phyloP scores from a whole-genome alignment of 345 rosid species.

The Arabidopsis arenosa region DNA sequence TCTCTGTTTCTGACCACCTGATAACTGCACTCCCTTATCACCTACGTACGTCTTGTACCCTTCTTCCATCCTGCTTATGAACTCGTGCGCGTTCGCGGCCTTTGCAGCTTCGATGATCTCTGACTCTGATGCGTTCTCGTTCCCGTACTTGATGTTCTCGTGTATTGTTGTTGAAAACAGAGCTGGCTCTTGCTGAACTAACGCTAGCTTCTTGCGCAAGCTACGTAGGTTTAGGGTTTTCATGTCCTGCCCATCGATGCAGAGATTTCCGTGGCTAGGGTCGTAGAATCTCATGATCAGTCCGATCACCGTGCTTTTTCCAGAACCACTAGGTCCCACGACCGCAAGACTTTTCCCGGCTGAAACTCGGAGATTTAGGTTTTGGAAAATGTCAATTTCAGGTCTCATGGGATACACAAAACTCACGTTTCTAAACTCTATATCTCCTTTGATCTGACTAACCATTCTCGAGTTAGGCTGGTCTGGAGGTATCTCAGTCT shows the following conservation, averaged over 20 bases:
- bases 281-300: slow-evolving; percentile 80
- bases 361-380: slow-evolving; percentile 53
- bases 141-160: slow-evolving; percentile 81
- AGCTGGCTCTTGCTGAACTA: slow-evolving; percentile 90
- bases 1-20: slow-evolving; percentile 92
- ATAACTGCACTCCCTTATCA: slow-evolving; percentile 74
- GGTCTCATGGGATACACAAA: slow-evolving; percentile 79
- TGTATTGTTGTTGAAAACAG: slow-evolving; percentile 72
- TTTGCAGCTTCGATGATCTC: slow-evolving; percentile 74
- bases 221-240: slow-evolving; percentile 67
- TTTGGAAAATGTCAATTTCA: slow-evolving; percentile 57
- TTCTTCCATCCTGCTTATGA: slow-evolving; percentile 74
- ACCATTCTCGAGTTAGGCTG: slow-evolving; percentile 50
- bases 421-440: slow-evolving; percentile 61
- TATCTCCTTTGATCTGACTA: slow-evolving; percentile 56
- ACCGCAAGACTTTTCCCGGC: slow-evolving; percentile 75
- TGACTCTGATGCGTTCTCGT: slow-evolving; percentile 64
- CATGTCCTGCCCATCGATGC: slow-evolving; percentile 67
- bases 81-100: slow-evolving; percentile 81
- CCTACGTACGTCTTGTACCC: slow-evolving; percentile 82
- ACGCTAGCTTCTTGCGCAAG: slow-evolving; percentile 61
- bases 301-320: slow-evolving; percentile 81
- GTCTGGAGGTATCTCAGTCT: slow-evolving; percentile 56
- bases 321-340: slow-evolving; percentile 84
- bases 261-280: slow-evolving; percentile 55